A percentile compares a stretch with the other conserved stretches of the same genome.
Evolutionary conservation across 768 basidiomycete species (phyloP).

Genomic region (Leucosporidium scottii): DNA sequence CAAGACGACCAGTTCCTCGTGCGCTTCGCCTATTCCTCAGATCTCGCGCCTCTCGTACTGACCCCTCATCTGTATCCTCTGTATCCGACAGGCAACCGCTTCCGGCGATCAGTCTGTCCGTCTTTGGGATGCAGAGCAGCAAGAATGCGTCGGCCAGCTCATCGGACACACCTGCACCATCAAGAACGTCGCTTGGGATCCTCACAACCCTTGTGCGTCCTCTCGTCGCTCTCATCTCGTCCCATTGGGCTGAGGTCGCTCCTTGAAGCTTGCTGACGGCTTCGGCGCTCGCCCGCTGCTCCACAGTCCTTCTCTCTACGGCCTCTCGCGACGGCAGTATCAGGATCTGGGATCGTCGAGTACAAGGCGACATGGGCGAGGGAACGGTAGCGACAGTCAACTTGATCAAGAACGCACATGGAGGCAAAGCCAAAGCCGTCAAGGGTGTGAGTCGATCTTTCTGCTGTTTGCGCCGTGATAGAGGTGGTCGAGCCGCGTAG

Average conservation of each 20-base stretch:
- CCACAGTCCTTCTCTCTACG: slow-evolving; percentile 36
- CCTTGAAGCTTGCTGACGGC: background rate
- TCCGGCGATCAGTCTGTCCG: slow-evolving; percentile 37
- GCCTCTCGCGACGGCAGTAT: slow-evolving; percentile 39
- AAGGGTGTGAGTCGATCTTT: slow-evolving; percentile 7
- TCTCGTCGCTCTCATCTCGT: background rate
- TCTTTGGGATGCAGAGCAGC: slow-evolving; percentile 34
- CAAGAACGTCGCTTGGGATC: slow-evolving; percentile 39
- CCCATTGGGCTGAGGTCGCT: background rate
- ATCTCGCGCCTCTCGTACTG: no score
- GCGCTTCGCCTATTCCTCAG: background rate
- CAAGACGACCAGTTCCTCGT: slow-evolving; percentile 34
- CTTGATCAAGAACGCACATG: slow-evolving; percentile 34
- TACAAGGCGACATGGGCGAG: slow-evolving; percentile 3
- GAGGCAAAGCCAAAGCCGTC: slow-evolving; percentile 8
- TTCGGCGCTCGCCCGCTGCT: no score
- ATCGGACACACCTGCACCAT: slow-evolving; percentile 37
- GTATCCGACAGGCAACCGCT: slow-evolving; percentile 34
- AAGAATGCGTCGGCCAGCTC: slow-evolving; percentile 19
- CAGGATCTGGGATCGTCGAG: slow-evolving; percentile 37
- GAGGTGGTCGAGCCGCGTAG: no score
- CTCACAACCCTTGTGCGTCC: slow-evolving; percentile 33
- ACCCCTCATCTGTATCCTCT: no score
- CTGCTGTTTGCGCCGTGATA: background rate
- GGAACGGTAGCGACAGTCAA: slow-evolving; percentile 21